Percentiles rank a stretch among this genome's conserved stretches.
Evolutionary conservation across 1,139 yeast genomes (phyloP).

Genomic region (Taphrina deformans): DNA sequence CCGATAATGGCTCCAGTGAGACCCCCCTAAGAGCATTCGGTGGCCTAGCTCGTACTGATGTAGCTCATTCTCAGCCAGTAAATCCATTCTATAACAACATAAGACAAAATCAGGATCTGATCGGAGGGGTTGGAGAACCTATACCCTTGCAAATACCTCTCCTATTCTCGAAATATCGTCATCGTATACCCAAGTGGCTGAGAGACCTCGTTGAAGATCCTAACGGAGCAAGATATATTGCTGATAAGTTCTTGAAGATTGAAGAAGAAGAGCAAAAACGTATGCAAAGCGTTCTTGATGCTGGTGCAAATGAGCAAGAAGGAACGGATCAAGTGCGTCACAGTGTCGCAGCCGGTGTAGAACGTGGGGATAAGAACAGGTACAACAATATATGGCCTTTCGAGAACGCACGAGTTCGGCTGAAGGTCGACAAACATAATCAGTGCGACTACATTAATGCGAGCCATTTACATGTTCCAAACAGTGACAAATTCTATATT

Average conservation of each 20-base stretch:
- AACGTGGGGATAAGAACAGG: constrained; percentile 64
- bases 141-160: constrained; percentile 38
- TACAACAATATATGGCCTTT: constrained; percentile 81
- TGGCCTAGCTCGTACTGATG: constrained; percentile 5
- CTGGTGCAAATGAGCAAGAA: constrained; percentile 25
- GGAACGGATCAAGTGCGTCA: constrained; percentile 45
- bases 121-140: constrained; percentile 39
- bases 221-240: constrained; percentile 44
- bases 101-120: constrained; percentile 39
- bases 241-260: constrained; percentile 46
- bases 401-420: constrained; percentile 72
- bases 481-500: constrained; percentile 54
- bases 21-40: constrained; percentile 8
- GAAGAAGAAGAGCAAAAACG: constrained; percentile 48
- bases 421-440: constrained; percentile 42
- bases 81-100: constrained; percentile 40
- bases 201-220: constrained; percentile 42
- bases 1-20: neutral
- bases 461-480: constrained; percentile 51
- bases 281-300: constrained; percentile 42
- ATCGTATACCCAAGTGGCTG: constrained; percentile 46
- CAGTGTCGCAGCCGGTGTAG: constrained; percentile 67
- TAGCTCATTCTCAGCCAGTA: constrained; percentile 22
- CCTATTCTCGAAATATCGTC: constrained; percentile 30
- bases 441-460: constrained; percentile 62